phyloP scores from a whole-genome alignment of 1,139 yeast genomes.

The Zygoascus sp. region DNA sequence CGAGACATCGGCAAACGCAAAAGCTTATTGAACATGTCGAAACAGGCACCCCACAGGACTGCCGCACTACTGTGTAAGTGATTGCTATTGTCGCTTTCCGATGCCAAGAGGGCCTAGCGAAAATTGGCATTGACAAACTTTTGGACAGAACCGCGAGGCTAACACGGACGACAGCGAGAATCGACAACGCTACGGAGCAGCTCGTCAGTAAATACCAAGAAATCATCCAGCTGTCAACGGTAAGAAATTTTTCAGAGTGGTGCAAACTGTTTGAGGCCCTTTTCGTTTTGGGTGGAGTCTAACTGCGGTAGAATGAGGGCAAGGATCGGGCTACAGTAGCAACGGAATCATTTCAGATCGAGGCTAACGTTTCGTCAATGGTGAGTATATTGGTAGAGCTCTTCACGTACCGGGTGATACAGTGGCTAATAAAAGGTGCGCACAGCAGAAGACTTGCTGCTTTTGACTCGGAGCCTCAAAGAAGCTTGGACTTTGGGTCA shows the following conservation, averaged over 20 bases:
- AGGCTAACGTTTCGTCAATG: slow-evolving; percentile 33
- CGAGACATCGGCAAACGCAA: neutral
- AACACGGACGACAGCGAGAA: too few species aligned
- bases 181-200: slow-evolving; percentile 34
- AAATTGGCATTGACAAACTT: too few species aligned
- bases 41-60: slow-evolving; percentile 25
- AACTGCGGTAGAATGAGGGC: slow-evolving; percentile 31
- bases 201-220: slow-evolving; percentile 29
- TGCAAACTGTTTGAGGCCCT: too few species aligned
- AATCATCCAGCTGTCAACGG: slow-evolving; percentile 28
- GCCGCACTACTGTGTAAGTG: slow-evolving; percentile 26
- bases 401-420: neutral
- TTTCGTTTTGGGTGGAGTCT: too few species aligned
- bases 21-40: slow-evolving; percentile 15
- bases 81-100: too few species aligned
- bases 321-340: slow-evolving; percentile 33
- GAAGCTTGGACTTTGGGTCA: slow-evolving; percentile 43
- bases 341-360: slow-evolving; percentile 34
- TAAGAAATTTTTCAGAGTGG: slow-evolving; percentile 17
- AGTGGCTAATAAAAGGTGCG: slow-evolving; percentile 26
- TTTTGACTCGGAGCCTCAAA: slow-evolving; percentile 38
- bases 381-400: slow-evolving; percentile 14
- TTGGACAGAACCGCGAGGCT: too few species aligned
- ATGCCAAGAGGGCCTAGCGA: too few species aligned
- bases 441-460: slow-evolving; percentile 38